phyloP scores from a whole-genome alignment of 2,329 filamentous ascomycete species.

The Colletotrichum camelliae region DNA sequence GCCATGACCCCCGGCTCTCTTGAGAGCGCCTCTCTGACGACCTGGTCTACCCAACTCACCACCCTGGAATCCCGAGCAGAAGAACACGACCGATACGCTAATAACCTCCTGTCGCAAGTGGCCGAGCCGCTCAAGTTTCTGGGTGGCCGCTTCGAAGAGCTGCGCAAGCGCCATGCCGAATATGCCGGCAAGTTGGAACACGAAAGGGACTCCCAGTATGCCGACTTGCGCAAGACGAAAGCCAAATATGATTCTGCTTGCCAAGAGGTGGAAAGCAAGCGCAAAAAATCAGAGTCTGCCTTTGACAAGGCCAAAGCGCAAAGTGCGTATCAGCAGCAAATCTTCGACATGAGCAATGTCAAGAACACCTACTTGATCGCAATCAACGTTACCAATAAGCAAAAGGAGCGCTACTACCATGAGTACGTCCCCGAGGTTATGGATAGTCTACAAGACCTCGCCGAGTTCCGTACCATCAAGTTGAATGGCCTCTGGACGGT shows the following conservation, averaged over 20 bases:
- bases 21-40: slow-evolving; percentile 95
- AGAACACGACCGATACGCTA: slow-evolving; percentile 87
- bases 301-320: slow-evolving; percentile 95
- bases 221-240: slow-evolving; percentile 88
- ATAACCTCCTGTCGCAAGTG: slow-evolving; percentile 78
- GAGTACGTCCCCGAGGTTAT: slow-evolving; percentile 94
- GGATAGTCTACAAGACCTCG: slow-evolving; percentile 91
- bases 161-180: slow-evolving; percentile 89
- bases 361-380: slow-evolving; percentile 98
- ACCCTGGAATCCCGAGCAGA: slow-evolving; percentile 86
- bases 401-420: slow-evolving; percentile 97
- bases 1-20: slow-evolving; percentile 93
- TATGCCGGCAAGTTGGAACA: slow-evolving; percentile 88
- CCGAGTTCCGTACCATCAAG: slow-evolving; percentile 84
- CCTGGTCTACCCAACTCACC: slow-evolving; percentile 92
- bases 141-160: slow-evolving; percentile 80
- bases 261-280: slow-evolving; percentile 91
- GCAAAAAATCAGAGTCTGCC: slow-evolving; percentile 94
- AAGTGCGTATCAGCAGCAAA: slow-evolving; percentile 88
- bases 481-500: slow-evolving; percentile 86
- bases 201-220: slow-evolving; percentile 84
- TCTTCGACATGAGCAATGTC: slow-evolving; percentile 93
- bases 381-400: slow-evolving; percentile 96
- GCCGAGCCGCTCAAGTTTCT: slow-evolving; percentile 86
- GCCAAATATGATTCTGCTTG: slow-evolving; percentile 91